phyloP scores from a whole-genome alignment of 73 alveolate genomes.

The Paramecium primaurelia region DNA sequence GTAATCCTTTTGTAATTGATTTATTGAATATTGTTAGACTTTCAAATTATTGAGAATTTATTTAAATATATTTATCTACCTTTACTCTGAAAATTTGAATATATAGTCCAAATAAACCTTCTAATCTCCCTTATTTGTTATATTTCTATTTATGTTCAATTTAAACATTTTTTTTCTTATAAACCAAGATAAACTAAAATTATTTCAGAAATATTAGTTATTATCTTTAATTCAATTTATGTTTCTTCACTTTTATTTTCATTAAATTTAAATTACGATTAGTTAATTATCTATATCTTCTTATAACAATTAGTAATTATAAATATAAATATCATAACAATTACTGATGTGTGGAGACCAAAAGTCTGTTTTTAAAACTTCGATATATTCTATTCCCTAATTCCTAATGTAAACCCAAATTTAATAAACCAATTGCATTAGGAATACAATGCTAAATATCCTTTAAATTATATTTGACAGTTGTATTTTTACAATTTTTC shows the following conservation, averaged over 20 bases:
- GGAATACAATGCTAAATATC: constrained; percentile 12
- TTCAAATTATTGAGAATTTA: not conserved
- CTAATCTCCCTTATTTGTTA: not conserved
- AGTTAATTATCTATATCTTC: not conserved
- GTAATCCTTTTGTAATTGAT: no score
- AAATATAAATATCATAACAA: not conserved
- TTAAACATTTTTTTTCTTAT: no score
- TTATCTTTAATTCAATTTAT: no score
- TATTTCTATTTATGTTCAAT: no score
- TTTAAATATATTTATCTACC: no score
- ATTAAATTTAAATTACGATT: not conserved
- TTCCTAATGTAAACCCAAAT: not conserved
- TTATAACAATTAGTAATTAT: not conserved
- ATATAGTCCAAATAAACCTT: no score
- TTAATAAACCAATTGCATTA: not conserved
- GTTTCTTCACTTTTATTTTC: not conserved
- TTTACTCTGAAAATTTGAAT: no score
- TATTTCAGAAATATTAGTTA: not conserved
- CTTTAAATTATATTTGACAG: not conserved
- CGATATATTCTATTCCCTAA: constrained; percentile 34
- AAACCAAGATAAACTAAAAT: no score
- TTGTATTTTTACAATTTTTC: not conserved
- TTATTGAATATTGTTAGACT: no score
- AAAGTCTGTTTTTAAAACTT: constrained; percentile 1
- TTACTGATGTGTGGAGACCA: not conserved